phyloP scores from a whole-genome alignment of 73 alveolate genomes.

The Strombidium stylifer region DNA sequence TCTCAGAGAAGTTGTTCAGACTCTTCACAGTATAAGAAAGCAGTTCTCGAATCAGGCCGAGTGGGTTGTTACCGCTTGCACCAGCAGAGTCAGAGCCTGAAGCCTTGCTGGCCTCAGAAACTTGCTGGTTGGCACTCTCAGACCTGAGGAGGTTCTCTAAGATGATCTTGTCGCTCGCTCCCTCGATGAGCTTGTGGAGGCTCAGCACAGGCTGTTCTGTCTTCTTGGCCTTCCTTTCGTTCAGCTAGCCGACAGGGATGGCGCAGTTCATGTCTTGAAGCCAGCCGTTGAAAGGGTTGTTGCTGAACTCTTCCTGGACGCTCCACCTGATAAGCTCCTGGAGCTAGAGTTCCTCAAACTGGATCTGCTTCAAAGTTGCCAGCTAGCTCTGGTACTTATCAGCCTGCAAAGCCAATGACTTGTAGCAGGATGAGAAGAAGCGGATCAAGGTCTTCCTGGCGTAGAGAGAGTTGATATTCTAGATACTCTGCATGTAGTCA shows the following conservation, averaged over 20 bases:
- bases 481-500: neutral
- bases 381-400: neutral
- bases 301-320: conserved; percentile 26
- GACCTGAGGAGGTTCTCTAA: neutral
- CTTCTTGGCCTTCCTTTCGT: neutral
- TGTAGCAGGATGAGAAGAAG: conserved; percentile 8
- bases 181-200: neutral
- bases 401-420: neutral
- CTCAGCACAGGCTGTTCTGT: neutral
- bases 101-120: no score
- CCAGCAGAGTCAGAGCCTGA: no score
- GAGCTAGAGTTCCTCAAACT: neutral
- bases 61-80: neutral
- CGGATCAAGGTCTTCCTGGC: conserved; percentile 55
- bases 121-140: no score
- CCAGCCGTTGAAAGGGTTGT: conserved; percentile 53
- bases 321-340: conserved; percentile 63
- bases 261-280: conserved; percentile 14
- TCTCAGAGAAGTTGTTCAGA: neutral
- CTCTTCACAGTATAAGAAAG: neutral
- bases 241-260: neutral
- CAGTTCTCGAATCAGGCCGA: neutral
- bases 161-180: neutral
- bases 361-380: no score
- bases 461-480: conserved; percentile 19